Conservation (phyloP, 495 filamentous ascomycete species). For the Penicillium malachiteum region DNA sequence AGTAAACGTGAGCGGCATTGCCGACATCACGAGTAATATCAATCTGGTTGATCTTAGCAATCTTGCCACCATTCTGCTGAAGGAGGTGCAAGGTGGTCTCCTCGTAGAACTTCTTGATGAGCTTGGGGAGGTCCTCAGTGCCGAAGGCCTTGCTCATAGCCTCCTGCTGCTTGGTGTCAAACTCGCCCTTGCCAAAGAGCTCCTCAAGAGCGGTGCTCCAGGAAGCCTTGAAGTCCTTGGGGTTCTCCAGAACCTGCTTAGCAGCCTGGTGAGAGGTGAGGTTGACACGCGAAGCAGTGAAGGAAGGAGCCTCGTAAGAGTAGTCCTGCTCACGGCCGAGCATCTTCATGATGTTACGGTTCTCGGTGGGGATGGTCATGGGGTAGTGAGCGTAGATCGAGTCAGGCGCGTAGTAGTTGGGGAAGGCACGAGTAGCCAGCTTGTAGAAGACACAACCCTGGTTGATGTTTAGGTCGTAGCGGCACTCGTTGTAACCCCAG, state of each 20-base stretch:
- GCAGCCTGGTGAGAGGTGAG: constrained; percentile 61
- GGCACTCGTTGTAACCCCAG: constrained; percentile 71
- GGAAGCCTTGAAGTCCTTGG: constrained; percentile 61
- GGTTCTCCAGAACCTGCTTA: constrained; percentile 60
- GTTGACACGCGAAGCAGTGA: constrained; percentile 50
- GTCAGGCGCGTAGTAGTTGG: constrained; percentile 72
- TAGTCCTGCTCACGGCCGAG: constrained; percentile 72
- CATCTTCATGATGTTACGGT: constrained; percentile 66
- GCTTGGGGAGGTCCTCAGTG: constrained; percentile 47
- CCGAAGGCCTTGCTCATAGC: constrained; percentile 44
- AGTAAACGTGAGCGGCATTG: constrained; percentile 70
- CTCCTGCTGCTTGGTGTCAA: constrained; percentile 48
- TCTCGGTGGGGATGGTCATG: constrained; percentile 76
- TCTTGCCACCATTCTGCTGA: constrained; percentile 59
- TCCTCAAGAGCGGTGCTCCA: constrained; percentile 59
- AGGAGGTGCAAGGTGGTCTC: constrained; percentile 65
- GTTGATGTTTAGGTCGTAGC: constrained; percentile 69
- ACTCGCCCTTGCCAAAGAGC: constrained; percentile 53
- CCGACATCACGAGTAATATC: constrained; percentile 77
- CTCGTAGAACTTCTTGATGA: constrained; percentile 57
- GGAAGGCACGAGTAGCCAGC: constrained; percentile 75
- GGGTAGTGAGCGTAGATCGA: constrained; percentile 89
- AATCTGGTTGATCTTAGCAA: constrained; percentile 60
- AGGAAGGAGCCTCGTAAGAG: constrained; percentile 63
- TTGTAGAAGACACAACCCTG: constrained; percentile 87